phyloP scores from a whole-genome alignment of 2,329 filamentous ascomycete genomes.

The Piedraia hortae region DNA sequence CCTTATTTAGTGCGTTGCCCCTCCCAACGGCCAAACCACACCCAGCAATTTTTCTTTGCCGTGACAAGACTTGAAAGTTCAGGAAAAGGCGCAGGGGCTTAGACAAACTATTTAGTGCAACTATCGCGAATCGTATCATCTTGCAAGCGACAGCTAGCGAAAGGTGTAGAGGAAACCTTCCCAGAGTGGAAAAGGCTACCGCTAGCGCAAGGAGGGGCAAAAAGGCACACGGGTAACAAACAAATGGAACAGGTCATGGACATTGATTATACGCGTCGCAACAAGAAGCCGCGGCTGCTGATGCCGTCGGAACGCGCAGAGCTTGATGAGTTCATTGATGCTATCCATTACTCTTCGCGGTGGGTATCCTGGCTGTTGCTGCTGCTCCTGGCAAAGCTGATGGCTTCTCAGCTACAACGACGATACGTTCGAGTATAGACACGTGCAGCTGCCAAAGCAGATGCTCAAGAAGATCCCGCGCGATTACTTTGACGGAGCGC shows the following conservation, averaged over 20 bases:
- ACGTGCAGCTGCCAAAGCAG: constrained; percentile 88
- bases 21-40: too few species aligned
- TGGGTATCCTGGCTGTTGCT: constrained; percentile 21
- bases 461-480: constrained; percentile 95
- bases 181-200: too few species aligned
- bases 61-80: too few species aligned
- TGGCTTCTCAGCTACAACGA: constrained; percentile 50
- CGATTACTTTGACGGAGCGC: constrained; percentile 69
- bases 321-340: constrained; percentile 74
- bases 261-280: constrained; percentile 65
- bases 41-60: too few species aligned
- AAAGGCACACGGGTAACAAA: too few species aligned
- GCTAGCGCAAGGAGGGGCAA: too few species aligned
- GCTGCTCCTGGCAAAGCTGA: neutral
- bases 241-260: constrained; percentile 16
- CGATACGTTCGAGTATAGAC: constrained; percentile 79
- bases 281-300: constrained; percentile 57
- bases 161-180: too few species aligned
- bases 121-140: too few species aligned
- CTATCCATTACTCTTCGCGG: constrained; percentile 87
- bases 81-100: too few species aligned
- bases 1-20: too few species aligned
- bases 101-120: too few species aligned
- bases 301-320: constrained; percentile 56
- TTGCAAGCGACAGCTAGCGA: too few species aligned